phyloP scores from a whole-genome alignment of 2,329 filamentous ascomycete genomes.

The Colletotrichum plurivorum region DNA sequence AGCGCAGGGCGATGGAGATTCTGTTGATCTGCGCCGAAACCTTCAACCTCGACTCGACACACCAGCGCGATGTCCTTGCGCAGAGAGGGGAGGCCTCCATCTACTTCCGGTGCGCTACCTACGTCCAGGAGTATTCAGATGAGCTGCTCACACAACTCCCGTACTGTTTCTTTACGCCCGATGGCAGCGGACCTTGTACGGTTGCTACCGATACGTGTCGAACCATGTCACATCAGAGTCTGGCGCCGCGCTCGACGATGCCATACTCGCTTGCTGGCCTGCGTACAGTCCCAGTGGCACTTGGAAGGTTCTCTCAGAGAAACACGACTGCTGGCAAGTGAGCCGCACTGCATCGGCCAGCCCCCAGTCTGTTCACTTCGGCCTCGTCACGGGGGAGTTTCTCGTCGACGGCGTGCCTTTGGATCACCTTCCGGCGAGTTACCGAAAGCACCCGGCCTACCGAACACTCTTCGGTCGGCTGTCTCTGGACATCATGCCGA shows the following conservation, averaged over 20 bases:
- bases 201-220: not conserved
- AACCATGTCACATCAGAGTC: not conserved
- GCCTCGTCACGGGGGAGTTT: constrained; percentile 65
- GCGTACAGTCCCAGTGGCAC: not conserved
- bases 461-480: constrained; percentile 58
- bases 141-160: not conserved
- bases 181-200: constrained; percentile 10
- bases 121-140: constrained; percentile 49
- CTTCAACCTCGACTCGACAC: constrained; percentile 57
- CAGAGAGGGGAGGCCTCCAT: constrained; percentile 39
- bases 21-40: constrained; percentile 59
- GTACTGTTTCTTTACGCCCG: not conserved
- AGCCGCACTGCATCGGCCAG: not conserved
- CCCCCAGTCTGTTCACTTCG: constrained; percentile 57
- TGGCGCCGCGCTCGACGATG: constrained; percentile 1
- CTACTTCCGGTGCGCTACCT: constrained; percentile 54
- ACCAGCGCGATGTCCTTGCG: constrained; percentile 49
- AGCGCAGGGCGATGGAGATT: constrained; percentile 52
- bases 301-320: not conserved
- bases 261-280: not conserved
- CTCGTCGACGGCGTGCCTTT: constrained; percentile 66
- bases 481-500: constrained; percentile 60
- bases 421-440: constrained; percentile 60
- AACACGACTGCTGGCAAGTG: not conserved
- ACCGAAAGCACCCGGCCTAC: constrained; percentile 58